These are phyloP conservation scores for Leersia perrieri DNA, from an alignment of 176 grass and related monocot genomes.

Conservation along the genomic window DNA sequence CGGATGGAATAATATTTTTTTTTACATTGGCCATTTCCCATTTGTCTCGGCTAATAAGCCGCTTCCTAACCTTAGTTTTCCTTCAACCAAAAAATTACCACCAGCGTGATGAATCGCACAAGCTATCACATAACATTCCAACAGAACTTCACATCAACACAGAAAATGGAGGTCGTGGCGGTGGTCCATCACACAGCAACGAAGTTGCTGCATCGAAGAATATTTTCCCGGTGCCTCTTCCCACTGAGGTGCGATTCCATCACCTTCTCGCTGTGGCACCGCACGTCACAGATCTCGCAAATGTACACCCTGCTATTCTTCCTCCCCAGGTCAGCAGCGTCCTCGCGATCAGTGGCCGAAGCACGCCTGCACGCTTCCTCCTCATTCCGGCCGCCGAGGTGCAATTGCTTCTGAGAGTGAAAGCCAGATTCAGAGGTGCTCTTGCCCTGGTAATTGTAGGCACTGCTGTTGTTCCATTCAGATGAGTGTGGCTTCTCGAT, in stretches of 20 bases:
- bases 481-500: not conserved
- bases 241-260: constrained; percentile 1
- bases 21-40: too few relatives aligned
- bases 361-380: too few relatives aligned
- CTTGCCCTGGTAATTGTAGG: not conserved
- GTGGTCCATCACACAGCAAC: too few relatives aligned
- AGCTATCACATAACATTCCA: too few relatives aligned
- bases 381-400: not conserved
- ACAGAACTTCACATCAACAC: too few relatives aligned
- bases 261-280: not conserved
- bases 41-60: too few relatives aligned
- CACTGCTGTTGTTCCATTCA: not conserved
- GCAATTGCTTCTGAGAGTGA: not conserved
- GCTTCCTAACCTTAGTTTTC: too few relatives aligned
- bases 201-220: too few relatives aligned
- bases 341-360: not conserved
- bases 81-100: too few relatives aligned
- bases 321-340: not conserved
- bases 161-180: too few relatives aligned
- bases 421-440: not conserved
- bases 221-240: not conserved
- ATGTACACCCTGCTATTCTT: not conserved
- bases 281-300: not conserved
- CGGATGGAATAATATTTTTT: too few relatives aligned
- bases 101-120: too few relatives aligned